phyloP scores from a whole-genome alignment of 257 asterid genomes.

The Penstemon davidsonii region DNA sequence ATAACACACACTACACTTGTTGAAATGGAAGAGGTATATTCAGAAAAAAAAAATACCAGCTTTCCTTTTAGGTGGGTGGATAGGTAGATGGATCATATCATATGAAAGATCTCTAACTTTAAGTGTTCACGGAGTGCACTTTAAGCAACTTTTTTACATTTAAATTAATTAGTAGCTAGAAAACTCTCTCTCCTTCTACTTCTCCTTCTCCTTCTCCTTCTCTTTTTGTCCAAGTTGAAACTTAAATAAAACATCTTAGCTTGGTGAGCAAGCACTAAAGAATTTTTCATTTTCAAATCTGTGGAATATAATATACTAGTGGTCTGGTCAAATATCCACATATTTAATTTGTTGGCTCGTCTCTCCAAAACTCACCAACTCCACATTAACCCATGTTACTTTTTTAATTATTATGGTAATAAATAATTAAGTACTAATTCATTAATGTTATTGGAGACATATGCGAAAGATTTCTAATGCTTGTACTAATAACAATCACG shows the following conservation, averaged over 20 bases:
- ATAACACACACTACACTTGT: no score
- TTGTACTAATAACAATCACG: no score
- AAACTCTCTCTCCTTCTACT: background rate
- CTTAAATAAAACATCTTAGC: background rate
- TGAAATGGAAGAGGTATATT: no score
- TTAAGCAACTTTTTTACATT: background rate
- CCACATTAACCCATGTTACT: background rate
- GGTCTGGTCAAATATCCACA: background rate
- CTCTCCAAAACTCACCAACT: slow-evolving; percentile 2
- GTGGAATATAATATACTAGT: no score
- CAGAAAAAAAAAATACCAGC: no score
- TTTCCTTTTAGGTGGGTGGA: no score
- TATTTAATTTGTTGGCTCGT: background rate
- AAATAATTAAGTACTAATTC: no score
- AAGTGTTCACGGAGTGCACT: background rate
- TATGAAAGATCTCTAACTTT: no score
- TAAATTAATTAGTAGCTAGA: background rate
- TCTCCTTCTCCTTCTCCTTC: background rate
- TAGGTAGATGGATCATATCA: no score
- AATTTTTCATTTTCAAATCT: background rate
- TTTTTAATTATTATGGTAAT: no score
- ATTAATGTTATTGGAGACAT: no score
- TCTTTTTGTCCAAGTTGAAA: background rate
- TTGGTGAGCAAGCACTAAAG: slow-evolving; percentile 7
- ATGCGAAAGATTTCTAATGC: no score